Conservation (phyloP, 73 alveolate genomes). For the Paramecium pentaurelia region DNA sequence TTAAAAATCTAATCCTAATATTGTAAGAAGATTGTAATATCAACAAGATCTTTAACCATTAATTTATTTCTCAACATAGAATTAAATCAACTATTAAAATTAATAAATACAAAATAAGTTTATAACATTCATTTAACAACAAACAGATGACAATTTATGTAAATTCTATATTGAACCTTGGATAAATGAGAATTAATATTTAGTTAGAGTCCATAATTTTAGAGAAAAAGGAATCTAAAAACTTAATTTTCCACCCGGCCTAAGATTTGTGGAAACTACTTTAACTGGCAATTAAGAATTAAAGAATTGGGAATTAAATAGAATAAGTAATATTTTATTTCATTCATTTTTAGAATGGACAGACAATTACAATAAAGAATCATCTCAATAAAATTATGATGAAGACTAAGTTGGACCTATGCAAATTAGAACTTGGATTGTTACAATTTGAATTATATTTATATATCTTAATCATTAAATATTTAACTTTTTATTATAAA, state of each 20-base stretch:
- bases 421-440: neutral
- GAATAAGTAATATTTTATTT: neutral
- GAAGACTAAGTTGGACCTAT: neutral
- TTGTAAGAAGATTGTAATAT: neutral
- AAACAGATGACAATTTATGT: neutral
- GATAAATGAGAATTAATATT: neutral
- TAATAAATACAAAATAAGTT: neutral
- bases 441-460: neutral
- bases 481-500: no score
- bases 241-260: neutral
- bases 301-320: neutral
- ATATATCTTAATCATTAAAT: neutral
- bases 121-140: neutral
- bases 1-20: neutral
- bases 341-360: neutral
- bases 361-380: neutral
- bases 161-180: constrained; percentile 31
- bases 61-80: neutral
- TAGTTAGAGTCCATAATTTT: constrained; percentile 8
- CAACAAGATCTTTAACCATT: neutral
- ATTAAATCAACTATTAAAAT: neutral
- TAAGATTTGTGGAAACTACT: neutral
- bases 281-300: constrained; percentile 5
- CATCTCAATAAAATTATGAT: neutral
- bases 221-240: neutral